Conservation (phyloP, 805 yeast genomes). For the Lipomyces oligophaga region DNA sequence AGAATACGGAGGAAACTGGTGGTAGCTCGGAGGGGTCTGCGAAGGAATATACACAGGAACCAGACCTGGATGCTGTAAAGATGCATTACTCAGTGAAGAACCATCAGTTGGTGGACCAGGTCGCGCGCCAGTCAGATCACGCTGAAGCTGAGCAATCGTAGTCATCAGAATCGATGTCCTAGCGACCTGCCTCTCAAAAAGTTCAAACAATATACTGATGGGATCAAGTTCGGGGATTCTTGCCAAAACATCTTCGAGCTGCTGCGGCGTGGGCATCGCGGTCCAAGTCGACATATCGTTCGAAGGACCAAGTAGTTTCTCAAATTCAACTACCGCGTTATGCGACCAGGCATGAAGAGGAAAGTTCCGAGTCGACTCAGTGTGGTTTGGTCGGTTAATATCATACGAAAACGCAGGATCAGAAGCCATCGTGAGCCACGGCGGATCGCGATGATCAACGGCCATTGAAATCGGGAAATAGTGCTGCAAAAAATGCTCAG, state of each 20-base stretch:
- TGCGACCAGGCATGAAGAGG: constrained; percentile 17
- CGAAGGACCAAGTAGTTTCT: constrained; percentile 19
- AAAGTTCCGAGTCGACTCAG: constrained; percentile 4
- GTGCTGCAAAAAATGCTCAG: no score
- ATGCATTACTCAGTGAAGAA: no score
- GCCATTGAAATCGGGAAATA: neutral
- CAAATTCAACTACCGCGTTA: constrained; percentile 13
- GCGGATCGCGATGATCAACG: neutral
- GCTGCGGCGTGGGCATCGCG: constrained; percentile 9
- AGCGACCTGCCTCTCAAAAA: constrained; percentile 24
- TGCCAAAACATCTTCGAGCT: constrained; percentile 11
- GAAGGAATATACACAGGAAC: no score
- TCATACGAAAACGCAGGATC: constrained; percentile 14
- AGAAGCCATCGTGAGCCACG: constrained; percentile 1
- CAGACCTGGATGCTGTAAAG: no score
- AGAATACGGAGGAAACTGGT: neutral
- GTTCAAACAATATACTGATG: constrained; percentile 7
- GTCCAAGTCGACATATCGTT: constrained; percentile 16
- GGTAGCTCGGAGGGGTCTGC: no score
- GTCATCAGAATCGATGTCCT: constrained; percentile 17
- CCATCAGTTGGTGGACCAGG: no score
- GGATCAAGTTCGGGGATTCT: constrained; percentile 10
- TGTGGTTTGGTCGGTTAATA: constrained; percentile 13
- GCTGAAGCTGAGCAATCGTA: constrained; percentile 11
- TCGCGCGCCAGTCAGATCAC: no score